A percentile compares a stretch with the other conserved stretches of the same genome.
These are phyloP conservation scores for Lodderomyces metapsilosis DNA, from an alignment of 1,139 yeast species.

Conservation along the genomic window DNA sequence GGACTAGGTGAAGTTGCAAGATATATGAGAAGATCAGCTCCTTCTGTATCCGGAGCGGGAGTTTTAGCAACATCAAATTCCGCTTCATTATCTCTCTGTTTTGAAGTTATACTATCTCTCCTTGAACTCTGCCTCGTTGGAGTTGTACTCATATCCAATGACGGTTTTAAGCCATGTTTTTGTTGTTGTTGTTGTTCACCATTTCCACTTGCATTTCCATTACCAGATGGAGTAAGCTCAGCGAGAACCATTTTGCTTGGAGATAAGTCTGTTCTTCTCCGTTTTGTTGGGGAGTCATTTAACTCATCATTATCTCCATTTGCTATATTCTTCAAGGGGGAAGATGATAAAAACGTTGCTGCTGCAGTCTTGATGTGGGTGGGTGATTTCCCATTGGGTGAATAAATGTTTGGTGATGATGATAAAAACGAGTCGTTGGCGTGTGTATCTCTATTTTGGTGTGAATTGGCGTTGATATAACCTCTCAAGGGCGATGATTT, in stretches of 20 bases:
- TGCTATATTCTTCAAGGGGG: slow-evolving; percentile 30
- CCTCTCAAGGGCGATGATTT: slow-evolving; percentile 34
- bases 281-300: slow-evolving; percentile 35
- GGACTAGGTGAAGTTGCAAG: slow-evolving; percentile 69
- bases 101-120: slow-evolving; percentile 8
- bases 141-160: slow-evolving; percentile 29
- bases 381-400: slow-evolving; percentile 44
- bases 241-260: slow-evolving; percentile 38
- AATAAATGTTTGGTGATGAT: slow-evolving; percentile 37
- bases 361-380: slow-evolving; percentile 42
- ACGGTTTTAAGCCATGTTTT: slow-evolving; percentile 32
- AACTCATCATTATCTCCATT: slow-evolving; percentile 16
- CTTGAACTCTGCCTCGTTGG: slow-evolving; percentile 7
- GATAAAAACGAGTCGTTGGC: slow-evolving; percentile 17
- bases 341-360: slow-evolving; percentile 32
- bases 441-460: slow-evolving; percentile 5
- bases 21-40: slow-evolving; percentile 79
- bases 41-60: slow-evolving; percentile 39
- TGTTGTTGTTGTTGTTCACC: slow-evolving; percentile 16
- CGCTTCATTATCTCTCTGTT: not conserved
- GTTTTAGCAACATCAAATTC: slow-evolving; percentile 5
- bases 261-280: slow-evolving; percentile 20
- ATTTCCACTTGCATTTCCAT: not conserved
- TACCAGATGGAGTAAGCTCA: slow-evolving; percentile 28
- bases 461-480: slow-evolving; percentile 20